Evolutionary conservation across 345 rosid genomes (phyloP).

Genomic region (Excoecaria cochinchinensis): DNA sequence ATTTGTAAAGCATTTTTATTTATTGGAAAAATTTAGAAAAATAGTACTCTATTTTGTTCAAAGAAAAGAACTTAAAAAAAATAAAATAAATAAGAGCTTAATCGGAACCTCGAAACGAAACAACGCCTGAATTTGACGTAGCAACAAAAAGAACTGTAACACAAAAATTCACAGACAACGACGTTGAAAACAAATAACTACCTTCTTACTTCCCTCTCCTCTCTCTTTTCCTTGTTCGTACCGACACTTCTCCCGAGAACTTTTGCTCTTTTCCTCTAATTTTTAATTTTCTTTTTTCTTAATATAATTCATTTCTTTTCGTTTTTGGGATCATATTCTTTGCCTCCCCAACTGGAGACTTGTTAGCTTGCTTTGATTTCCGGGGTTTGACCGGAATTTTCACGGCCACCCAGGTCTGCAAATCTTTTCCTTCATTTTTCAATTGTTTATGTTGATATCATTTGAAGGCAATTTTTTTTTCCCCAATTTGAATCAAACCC

Average conservation of each 20-base stretch:
- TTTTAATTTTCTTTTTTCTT: background rate
- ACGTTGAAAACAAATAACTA: background rate
- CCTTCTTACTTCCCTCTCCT: background rate
- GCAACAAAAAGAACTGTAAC: background rate
- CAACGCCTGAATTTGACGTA: background rate
- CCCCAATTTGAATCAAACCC: background rate
- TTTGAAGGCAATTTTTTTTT: background rate
- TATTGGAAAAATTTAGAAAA: no score
- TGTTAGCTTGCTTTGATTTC: background rate
- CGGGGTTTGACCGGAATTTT: constrained; percentile 13
- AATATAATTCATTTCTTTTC: background rate
- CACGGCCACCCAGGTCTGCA: constrained; percentile 29
- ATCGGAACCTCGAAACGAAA: background rate
- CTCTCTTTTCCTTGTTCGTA: constrained; percentile 19
- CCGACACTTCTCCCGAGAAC: background rate
- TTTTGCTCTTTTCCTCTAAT: constrained; percentile 4
- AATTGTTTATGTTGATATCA: constrained; percentile 3
- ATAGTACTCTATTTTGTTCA: no score
- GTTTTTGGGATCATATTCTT: constrained; percentile 11
- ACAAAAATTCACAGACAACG: background rate
- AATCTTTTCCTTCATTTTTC: background rate
- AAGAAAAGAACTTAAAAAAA: no score
- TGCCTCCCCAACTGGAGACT: constrained; percentile 28
- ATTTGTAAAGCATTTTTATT: no score
- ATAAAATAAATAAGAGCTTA: no score